Conservation (phyloP, 2,329 filamentous ascomycete genomes). For the Hypocreales sp. region DNA sequence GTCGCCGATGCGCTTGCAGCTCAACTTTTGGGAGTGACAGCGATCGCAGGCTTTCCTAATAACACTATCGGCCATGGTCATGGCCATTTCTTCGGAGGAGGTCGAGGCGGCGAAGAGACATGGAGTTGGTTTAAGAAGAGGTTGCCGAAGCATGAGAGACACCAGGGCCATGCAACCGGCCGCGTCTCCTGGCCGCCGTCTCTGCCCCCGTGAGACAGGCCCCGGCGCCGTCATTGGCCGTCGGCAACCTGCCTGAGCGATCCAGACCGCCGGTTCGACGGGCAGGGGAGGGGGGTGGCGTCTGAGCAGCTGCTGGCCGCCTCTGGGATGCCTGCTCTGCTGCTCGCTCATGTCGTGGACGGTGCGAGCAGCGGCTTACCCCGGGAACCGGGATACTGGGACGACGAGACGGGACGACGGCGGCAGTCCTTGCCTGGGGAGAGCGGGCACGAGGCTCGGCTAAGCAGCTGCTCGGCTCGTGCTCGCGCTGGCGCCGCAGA, state of each 20-base stretch:
- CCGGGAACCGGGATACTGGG: not conserved
- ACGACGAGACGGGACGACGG: not conserved
- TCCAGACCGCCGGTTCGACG: slow-evolving; percentile 5
- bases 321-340: too few species aligned
- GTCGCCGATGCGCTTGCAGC: slow-evolving; percentile 24
- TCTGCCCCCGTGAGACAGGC: slow-evolving; percentile 1
- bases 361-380: too few species aligned
- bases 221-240: slow-evolving; percentile 4
- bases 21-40: slow-evolving; percentile 29
- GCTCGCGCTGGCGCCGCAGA: not conserved
- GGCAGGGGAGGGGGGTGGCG: not conserved
- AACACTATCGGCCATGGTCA: slow-evolving; percentile 20
- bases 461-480: slow-evolving; percentile 1
- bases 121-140: slow-evolving; percentile 13
- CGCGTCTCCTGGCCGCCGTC: slow-evolving; percentile 1
- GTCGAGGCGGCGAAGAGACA: slow-evolving; percentile 11
- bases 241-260: slow-evolving; percentile 1
- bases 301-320: too few species aligned
- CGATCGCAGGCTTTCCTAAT: slow-evolving; percentile 30
- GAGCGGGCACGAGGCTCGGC: too few species aligned
- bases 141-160: slow-evolving; percentile 7
- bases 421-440: too few species aligned
- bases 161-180: slow-evolving; percentile 3
- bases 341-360: too few species aligned
- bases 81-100: slow-evolving; percentile 10